Conservation (phyloP, 805 yeast genomes). For the Candida wancherniae region DNA sequence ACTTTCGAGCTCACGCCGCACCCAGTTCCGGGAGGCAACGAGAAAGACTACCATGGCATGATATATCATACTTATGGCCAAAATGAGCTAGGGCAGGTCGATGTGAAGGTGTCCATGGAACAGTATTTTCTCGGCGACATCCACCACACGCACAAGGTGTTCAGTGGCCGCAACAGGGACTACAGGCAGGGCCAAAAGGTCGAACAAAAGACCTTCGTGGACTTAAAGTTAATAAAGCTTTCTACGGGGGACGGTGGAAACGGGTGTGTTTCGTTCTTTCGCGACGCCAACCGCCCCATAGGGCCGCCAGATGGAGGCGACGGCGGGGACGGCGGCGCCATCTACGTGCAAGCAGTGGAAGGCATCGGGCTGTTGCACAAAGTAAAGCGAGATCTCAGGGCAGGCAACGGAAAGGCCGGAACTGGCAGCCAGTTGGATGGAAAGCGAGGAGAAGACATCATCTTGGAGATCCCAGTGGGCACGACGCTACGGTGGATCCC, state of each 20-base stretch:
- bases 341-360: constrained; percentile 76
- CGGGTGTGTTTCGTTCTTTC: constrained; percentile 78
- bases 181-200: constrained; percentile 28
- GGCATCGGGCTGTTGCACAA: constrained; percentile 69
- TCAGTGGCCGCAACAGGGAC: constrained; percentile 26
- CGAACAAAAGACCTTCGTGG: constrained; percentile 37
- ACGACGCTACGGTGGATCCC: constrained; percentile 85
- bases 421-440: constrained; percentile 79
- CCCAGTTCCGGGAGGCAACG: too few relatives aligned
- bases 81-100: constrained; percentile 11
- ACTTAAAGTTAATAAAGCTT: constrained; percentile 57
- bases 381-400: constrained; percentile 61
- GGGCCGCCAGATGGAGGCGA: constrained; percentile 99
- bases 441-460: constrained; percentile 69
- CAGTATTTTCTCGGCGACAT: constrained; percentile 39
- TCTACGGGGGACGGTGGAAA: constrained; percentile 84
- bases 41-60: constrained; percentile 7
- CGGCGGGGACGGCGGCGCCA: constrained; percentile 90
- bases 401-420: constrained; percentile 70
- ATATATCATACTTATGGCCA: constrained; percentile 5
- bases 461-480: constrained; percentile 88
- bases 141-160: constrained; percentile 37
- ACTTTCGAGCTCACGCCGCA: constrained; percentile 4
- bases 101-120: constrained; percentile 17
- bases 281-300: constrained; percentile 77